Evolutionary conservation across 148 eudicot genomes (phyloP).

Genomic region (Salicornia ramosissima): DNA sequence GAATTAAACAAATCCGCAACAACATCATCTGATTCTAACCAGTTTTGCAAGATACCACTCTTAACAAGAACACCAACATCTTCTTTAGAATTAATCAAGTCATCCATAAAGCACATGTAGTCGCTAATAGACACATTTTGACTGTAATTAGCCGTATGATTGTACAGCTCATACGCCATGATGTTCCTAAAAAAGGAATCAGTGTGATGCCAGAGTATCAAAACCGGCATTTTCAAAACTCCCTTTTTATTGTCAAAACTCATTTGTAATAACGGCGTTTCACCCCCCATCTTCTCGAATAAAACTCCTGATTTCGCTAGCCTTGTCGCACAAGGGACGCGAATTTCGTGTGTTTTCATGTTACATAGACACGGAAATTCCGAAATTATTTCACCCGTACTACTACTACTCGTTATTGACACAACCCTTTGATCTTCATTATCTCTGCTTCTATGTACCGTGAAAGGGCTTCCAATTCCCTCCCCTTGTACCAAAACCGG

Average conservation of each 20-base stretch:
- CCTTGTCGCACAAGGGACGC: conserved; percentile 2
- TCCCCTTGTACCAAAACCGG: background rate
- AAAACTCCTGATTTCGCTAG: conserved; percentile 20
- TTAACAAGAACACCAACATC: conserved; percentile 17
- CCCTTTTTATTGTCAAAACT: background rate
- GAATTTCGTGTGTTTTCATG: conserved; percentile 11
- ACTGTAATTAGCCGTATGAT: conserved; percentile 4
- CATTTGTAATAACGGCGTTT: conserved; percentile 12
- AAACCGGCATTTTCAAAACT: conserved; percentile 12
- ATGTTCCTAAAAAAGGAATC: conserved; percentile 22
- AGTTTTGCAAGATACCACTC: conserved; percentile 15
- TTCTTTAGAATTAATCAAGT: conserved; percentile 20
- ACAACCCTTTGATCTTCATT: background rate
- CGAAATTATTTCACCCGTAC: background rate
- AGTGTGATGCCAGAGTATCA: conserved; percentile 23
- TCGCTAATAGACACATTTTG: conserved; percentile 10
- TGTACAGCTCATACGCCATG: conserved; percentile 21
- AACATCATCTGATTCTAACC: conserved; percentile 21
- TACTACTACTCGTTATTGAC: background rate
- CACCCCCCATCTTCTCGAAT: background rate
- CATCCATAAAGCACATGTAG: conserved; percentile 26
- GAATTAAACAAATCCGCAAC: conserved; percentile 19
- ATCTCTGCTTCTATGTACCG: background rate
- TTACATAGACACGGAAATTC: conserved; percentile 17
- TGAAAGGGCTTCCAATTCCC: background rate